Conservation (phyloP, 2,329 filamentous ascomycete genomes). For the Pseudogymnoascus destructans region DNA sequence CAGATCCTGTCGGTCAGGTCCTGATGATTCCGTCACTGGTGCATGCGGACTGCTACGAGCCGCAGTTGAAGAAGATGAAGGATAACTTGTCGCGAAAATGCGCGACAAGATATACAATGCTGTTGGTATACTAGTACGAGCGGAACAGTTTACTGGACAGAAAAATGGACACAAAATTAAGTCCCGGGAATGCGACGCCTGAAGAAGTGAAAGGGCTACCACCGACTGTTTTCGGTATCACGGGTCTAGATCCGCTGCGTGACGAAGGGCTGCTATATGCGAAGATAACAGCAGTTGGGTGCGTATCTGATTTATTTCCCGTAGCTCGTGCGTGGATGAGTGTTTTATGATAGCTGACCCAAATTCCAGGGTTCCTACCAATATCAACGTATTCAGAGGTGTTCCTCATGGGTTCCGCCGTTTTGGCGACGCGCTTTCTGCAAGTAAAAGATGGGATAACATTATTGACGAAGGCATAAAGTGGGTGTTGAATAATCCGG, state of each 20-base stretch:
- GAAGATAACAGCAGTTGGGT: slow-evolving; percentile 32
- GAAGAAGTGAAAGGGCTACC: slow-evolving; percentile 33
- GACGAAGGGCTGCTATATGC: slow-evolving; percentile 37
- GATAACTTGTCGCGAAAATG: no score
- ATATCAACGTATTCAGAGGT: slow-evolving; percentile 36
- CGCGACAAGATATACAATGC: no score
- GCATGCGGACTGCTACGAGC: slow-evolving; percentile 11
- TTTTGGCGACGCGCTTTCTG: slow-evolving; percentile 30
- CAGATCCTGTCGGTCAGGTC: slow-evolving; percentile 31
- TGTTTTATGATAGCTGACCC: background rate
- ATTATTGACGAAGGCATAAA: slow-evolving; percentile 32
- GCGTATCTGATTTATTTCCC: slow-evolving; percentile 14
- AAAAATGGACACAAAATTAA: no score
- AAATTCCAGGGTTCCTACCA: slow-evolving; percentile 32
- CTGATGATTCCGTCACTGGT: slow-evolving; percentile 38
- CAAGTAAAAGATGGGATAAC: slow-evolving; percentile 31
- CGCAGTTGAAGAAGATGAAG: slow-evolving; percentile 27
- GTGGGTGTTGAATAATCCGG: slow-evolving; percentile 30
- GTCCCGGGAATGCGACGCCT: slow-evolving; percentile 20
- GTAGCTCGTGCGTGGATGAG: background rate
- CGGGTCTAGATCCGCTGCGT: slow-evolving; percentile 35
- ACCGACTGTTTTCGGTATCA: slow-evolving; percentile 32
- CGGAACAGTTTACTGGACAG: no score
- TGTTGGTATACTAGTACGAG: no score
- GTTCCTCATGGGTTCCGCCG: slow-evolving; percentile 38